Evolutionary conservation across 257 asterid species (phyloP), one percentile per base, ranked within the genome.

Genomic region (Solanum arcanum): DNA sequence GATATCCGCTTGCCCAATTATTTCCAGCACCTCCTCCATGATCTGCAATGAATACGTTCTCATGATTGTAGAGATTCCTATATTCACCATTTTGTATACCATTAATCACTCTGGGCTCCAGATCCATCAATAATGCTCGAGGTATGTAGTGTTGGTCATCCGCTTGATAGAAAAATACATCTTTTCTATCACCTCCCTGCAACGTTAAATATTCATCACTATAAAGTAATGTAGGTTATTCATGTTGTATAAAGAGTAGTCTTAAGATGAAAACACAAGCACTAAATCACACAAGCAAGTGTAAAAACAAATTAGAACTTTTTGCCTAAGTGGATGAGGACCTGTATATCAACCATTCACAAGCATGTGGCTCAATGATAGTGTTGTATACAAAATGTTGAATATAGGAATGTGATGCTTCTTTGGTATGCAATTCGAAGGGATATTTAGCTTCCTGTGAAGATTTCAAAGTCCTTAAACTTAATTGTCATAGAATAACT

Each of bases 1-100:
- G 98, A 88, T 97, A 97, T 86, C 99, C 99, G 91, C 99, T 97
- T 73, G 98, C 99, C 99, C 99, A 97, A 64, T 97, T 97, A 89
- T 97, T 97, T 81, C 99, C 99, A 88, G 99, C 99, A 88, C 99
- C 99, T 11, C 99, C 99, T 84, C 99, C 99, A 90, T 97, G 98
- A 76, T 95, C 94, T 5, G 99, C 97, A 83, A 97, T 93, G 85
- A 97, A 97, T 60, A 96, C 90, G 70, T 97, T 97, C 93, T 97
- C 99, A 27, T 95, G 99, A 92, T 97, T 97, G 93, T 97, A 97
- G 59, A 97, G 98, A 86, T 96, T 97, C 90, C 95, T 90, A 91
- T 97, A 97, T 86, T 97, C 99, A 86, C 99, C 93, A 88, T 97
- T 97, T 84, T 97, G 99, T 87, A 97, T 97, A 86, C 98, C 95